These are phyloP conservation scores for Aristolochia californica DNA, from an alignment of 164 flowering plant genomes.

Conservation along the genomic window DNA sequence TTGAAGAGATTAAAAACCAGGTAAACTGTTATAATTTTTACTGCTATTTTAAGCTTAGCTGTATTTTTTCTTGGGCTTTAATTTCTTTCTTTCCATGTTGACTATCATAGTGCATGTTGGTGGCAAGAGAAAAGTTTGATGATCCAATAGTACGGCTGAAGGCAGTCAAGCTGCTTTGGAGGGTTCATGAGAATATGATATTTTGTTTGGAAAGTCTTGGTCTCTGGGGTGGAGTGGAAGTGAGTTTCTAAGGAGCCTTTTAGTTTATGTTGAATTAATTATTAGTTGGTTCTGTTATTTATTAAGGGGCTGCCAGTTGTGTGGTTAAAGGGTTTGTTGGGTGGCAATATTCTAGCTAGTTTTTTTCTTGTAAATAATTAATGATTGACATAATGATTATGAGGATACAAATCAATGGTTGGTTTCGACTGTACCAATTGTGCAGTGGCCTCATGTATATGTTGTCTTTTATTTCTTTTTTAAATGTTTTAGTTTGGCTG, in stretches of 20 bases:
- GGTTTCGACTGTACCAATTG: too few species aligned
- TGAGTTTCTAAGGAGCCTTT: constrained; percentile 19
- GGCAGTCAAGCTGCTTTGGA: constrained; percentile 33
- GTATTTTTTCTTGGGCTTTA: neutral
- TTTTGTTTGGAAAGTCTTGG: constrained; percentile 75
- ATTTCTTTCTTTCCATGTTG: constrained; percentile 5
- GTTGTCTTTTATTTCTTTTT: neutral
- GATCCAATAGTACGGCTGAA: constrained; percentile 26
- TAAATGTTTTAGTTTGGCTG: too few species aligned
- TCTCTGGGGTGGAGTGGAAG: constrained; percentile 63
- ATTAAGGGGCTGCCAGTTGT: too few species aligned
- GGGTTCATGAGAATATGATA: constrained; percentile 48
- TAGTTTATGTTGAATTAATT: too few species aligned
- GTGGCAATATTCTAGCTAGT: too few species aligned
- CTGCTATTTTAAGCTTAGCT: neutral
- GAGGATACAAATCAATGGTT: too few species aligned
- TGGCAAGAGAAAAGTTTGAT: constrained; percentile 21
- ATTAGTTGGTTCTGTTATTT: too few species aligned
- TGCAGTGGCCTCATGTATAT: neutral
- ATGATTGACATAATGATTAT: too few species aligned
- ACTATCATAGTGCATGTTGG: constrained; percentile 39
- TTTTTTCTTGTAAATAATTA: too few species aligned
- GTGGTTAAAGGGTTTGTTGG: too few species aligned
- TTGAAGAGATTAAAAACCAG: constrained; percentile 56
- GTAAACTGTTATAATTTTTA: constrained; percentile 23